Evolutionary conservation across 1,284 basidiomycete genomes (phyloP), one percentile per base, ranked within the genome.

Genomic region (Ganoderma sinense): DNA sequence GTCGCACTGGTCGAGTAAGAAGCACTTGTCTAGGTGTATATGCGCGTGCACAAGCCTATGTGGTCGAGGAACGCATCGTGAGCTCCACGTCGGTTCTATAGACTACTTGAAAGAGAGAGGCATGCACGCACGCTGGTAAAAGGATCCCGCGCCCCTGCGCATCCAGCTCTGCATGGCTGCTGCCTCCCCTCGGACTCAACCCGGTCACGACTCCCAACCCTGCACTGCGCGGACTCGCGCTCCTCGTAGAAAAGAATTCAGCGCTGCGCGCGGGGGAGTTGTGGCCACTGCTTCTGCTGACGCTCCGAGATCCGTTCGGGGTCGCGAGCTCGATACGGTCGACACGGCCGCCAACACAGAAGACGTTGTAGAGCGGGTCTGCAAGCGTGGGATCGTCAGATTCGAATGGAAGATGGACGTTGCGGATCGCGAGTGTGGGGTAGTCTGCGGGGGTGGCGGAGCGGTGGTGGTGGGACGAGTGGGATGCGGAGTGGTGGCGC

Each of bases 1-100:
- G 62, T 82, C 83, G 71, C 86, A 88, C 75, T 83, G 80, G 69
- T 86, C 85, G 65, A 91, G 81, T 64, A 91, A 85, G 77, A 89
- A 90, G 77, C 88, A 90, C 78, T 91, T 90, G 81, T 91, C 90
- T 20, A 91, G 83, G 77, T 91, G 89, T 72, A 91, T 86, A 74
- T 90, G 88, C 29, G 88, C 83, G 78, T 91, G 89, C 74, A 88
- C 89, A 61, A 90, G 77, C 62, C 88, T 90, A 74, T 69, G 45
- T 29, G 53, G 39, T 16, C 36, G 18, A 58, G 20, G 41, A n/a
- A 48, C 33, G 13, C 62, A 45, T 51, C 61, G 69, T 40, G 41
- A 51, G 55, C 48, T 26, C 33, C 36, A 51, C 16, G 56, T 29
- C 65, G 69, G 72, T 58, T 58, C 68, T 59, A 58, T 69, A 65